These are phyloP conservation scores for Eucalyptus coolabah DNA, from an alignment of 345 rosid genomes.

Conservation along the genomic window DNA sequence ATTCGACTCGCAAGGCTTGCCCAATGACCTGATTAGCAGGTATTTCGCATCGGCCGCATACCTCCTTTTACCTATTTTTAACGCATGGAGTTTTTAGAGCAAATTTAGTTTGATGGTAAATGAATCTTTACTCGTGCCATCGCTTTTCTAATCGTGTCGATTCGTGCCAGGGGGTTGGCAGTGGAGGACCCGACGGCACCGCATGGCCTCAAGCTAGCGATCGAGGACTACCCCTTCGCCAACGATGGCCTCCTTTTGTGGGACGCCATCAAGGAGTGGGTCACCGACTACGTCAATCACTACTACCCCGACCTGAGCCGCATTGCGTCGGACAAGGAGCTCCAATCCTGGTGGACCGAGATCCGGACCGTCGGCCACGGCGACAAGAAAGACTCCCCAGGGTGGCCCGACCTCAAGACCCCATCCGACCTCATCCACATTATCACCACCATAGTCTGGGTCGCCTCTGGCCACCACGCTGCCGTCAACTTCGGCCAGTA, in stretches of 20 bases:
- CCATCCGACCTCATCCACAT: conserved; percentile 16
- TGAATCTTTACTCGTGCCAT: background rate
- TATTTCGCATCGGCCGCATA: background rate
- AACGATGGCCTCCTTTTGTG: conserved; percentile 13
- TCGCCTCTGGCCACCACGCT: conserved; percentile 30
- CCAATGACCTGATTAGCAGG: conserved; percentile 44
- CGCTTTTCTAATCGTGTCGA: background rate
- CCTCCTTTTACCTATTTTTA: background rate
- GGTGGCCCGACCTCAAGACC: conserved; percentile 38
- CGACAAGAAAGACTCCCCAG: conserved; percentile 30
- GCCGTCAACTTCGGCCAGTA: conserved; percentile 39
- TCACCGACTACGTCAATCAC: conserved; percentile 1
- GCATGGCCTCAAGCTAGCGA: conserved; percentile 9
- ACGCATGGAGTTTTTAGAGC: too few relatives aligned
- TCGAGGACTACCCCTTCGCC: conserved; percentile 19
- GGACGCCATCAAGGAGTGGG: conserved; percentile 13
- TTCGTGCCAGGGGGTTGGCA: conserved; percentile 32
- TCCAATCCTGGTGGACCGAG: conserved; percentile 24
- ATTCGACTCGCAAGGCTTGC: conserved; percentile 38
- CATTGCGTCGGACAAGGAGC: conserved; percentile 8
- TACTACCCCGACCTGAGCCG: conserved; percentile 3
- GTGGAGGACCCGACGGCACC: conserved; percentile 8
- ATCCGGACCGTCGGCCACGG: conserved; percentile 23
- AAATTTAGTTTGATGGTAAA: background rate
- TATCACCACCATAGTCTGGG: conserved; percentile 18